Conservation (phyloP, 768 basidiomycete species). For the Suillus americanus region DNA sequence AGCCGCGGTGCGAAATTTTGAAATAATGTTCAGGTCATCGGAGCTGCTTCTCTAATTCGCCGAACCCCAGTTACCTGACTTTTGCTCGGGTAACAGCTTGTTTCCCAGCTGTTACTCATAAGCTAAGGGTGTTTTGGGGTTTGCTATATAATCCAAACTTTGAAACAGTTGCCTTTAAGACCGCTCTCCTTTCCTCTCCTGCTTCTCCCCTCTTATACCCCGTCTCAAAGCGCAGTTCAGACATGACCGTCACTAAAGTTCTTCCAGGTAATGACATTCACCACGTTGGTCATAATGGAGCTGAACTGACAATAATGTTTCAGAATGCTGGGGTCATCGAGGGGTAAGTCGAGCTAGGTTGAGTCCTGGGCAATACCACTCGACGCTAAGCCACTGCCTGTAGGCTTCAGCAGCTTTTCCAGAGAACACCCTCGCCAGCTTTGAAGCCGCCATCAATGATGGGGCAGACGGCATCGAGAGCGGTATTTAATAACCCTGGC, state of each 20-base stretch:
- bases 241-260: conserved; percentile 23
- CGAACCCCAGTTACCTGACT: not conserved
- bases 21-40: not conserved
- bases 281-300: not conserved
- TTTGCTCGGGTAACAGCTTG: not conserved
- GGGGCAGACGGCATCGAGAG: conserved; percentile 98
- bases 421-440: conserved; percentile 95
- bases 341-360: conserved; percentile 54
- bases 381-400: conserved; percentile 16
- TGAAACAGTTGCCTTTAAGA: not conserved
- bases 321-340: conserved; percentile 82
- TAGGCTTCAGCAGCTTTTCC: conserved; percentile 86
- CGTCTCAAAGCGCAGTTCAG: conserved; percentile 9
- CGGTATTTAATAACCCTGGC: conserved; percentile 61
- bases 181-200: conserved; percentile 1
- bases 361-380: conserved; percentile 30
- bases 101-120: conserved; percentile 4
- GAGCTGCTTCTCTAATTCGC: not conserved
- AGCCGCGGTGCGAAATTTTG: not conserved
- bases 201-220: conserved; percentile 1
- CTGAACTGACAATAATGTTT: conserved; percentile 2
- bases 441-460: conserved; percentile 92
- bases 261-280: conserved; percentile 26
- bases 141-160: conserved; percentile 22
- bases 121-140: no score